These are phyloP conservation scores for Dunaliella primolecta DNA, from an alignment of 139 green algal genomes.

Conservation along the genomic window DNA sequence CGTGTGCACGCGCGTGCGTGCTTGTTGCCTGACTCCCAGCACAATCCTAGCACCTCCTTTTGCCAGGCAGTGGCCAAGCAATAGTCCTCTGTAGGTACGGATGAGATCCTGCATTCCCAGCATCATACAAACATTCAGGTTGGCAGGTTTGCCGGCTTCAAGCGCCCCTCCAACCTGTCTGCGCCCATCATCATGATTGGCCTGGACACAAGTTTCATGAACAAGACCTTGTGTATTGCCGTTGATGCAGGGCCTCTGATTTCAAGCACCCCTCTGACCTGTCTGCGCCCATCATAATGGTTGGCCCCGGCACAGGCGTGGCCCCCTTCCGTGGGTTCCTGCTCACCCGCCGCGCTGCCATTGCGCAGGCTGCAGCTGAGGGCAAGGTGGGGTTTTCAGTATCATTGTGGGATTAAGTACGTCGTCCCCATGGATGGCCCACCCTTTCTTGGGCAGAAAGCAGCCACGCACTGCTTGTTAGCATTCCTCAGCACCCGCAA, in stretches of 20 bases:
- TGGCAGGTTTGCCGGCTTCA: conserved; percentile 48
- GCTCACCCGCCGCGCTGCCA: conserved; percentile 44
- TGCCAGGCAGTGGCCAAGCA: no score
- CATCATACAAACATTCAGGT: no score
- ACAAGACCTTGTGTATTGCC: no score
- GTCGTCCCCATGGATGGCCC: no score
- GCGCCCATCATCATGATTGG: conserved; percentile 84
- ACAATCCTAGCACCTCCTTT: no score
- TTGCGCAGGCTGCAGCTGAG: neutral
- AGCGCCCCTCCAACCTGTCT: conserved; percentile 49
- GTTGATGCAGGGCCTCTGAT: conserved; percentile 13
- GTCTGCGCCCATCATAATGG: conserved; percentile 74
- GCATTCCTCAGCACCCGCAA: no score
- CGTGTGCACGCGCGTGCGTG: neutral
- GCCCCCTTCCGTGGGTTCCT: conserved; percentile 86
- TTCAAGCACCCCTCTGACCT: conserved; percentile 66
- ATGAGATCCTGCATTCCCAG: no score
- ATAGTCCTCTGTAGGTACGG: no score
- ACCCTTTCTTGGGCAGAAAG: no score
- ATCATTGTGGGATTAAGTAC: no score
- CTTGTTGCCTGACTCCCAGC: no score
- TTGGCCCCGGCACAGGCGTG: conserved; percentile 87
- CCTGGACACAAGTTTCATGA: conserved; percentile 86
- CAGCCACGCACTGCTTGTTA: no score
- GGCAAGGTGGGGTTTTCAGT: neutral